phyloP scores from a whole-genome alignment of 129 eudicot species.

The Ambrosia trifida region DNA sequence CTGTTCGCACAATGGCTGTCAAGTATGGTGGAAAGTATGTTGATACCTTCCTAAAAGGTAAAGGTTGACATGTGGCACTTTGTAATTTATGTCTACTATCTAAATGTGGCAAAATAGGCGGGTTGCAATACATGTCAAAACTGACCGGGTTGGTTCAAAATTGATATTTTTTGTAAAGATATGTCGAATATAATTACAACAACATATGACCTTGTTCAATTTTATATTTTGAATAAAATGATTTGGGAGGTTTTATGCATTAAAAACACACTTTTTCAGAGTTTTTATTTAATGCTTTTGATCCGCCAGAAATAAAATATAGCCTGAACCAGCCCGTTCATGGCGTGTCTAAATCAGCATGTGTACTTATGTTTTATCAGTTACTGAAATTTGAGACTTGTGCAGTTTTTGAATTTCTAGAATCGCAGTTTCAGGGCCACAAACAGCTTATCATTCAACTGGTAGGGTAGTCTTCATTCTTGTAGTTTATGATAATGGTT shows the following conservation, averaged over 20 bases:
- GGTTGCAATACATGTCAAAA: neutral
- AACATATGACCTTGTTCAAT: neutral
- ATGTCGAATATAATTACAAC: neutral
- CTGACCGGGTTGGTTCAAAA: neutral
- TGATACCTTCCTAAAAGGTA: constrained; percentile 79
- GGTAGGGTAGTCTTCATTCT: constrained; percentile 40
- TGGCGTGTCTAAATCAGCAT: neutral
- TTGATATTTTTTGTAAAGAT: neutral
- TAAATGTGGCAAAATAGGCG: neutral
- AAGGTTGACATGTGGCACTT: constrained; percentile 1
- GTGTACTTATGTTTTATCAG: constrained; percentile 1
- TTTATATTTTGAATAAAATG: neutral
- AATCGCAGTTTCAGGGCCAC: constrained; percentile 55
- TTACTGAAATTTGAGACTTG: constrained; percentile 31
- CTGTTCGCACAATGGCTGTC: constrained; percentile 68
- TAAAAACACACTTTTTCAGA: neutral
- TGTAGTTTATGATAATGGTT: constrained; percentile 2
- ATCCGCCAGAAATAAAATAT: neutral
- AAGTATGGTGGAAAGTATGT: constrained; percentile 86
- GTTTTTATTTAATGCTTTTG: neutral
- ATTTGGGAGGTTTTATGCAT: neutral
- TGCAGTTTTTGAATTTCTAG: constrained; percentile 74
- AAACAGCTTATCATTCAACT: constrained; percentile 52
- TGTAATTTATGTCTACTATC: neutral
- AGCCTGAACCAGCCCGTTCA: neutral